Base-by-base conservation (phyloP, 768 basidiomycete genomes). In the button mushroom (Agaricus bisporus) region DNA sequence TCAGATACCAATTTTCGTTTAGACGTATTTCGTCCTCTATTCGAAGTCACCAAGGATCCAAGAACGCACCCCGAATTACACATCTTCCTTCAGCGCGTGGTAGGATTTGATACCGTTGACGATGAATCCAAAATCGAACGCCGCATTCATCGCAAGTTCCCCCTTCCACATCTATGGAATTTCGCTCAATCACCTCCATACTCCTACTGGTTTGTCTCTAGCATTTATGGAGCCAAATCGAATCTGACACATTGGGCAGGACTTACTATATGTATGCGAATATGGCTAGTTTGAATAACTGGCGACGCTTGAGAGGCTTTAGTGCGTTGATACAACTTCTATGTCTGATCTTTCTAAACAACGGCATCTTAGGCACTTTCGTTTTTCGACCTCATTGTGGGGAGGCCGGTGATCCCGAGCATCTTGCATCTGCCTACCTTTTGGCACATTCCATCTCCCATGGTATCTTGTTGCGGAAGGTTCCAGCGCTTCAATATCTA, bases 21-120 rank as follows among this genome's bases (percentile, higher is more conserved):
- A 98, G 97, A 98, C 67, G 76, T 99, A 5, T 99, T 98, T 73
- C 73, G 78, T 35, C 95, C 97, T 0, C 69, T 99, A 48, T 99
- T 97, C 61, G 95, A 99, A 65, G 97, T 98, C 26, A 99, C 97
- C 0, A 83, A 88, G 61, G 86, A 98, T 65, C 97, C 97, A 0
- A 68, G 73, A 2, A 83, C 80, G 2, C 95, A 98, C 62, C 97
- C 95, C 0, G 95, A 98, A 62, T 76, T 99, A 10, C 95, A 98
- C 64, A 76, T 95, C 35, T 95, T 99, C 73, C 72, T 99, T 32
- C 94, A 97, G 68, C 85, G 97, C 5, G 94, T 98, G 5, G 69
- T 98, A 48, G 97, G 97, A 5, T 97, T 99, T 63, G 97, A 98
- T 62, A 94, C 88, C n/a, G 97, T 99, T 18, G 97, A 99, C 60